These are phyloP conservation scores for Sporobolomyces pararoseus DNA, from an alignment of 768 basidiomycete genomes.

Conservation along the genomic window DNA sequence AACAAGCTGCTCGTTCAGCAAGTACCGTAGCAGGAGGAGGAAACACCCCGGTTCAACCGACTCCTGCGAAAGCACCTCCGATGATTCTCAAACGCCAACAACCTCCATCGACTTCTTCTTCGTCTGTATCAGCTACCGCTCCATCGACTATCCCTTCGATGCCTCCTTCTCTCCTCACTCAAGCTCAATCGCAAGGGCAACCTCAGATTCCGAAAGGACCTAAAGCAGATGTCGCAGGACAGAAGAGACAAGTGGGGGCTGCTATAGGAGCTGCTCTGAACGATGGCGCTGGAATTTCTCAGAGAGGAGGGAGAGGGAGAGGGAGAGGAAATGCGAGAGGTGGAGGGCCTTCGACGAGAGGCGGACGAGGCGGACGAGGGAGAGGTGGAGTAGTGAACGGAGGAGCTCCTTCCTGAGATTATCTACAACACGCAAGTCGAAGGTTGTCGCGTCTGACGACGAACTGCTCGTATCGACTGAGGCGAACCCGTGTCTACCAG, in stretches of 20 bases:
- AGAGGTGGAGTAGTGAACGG: not conserved
- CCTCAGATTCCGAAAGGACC: slow-evolving; percentile 1
- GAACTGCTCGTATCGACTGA: no score
- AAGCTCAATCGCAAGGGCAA: not conserved
- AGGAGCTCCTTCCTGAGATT: not conserved
- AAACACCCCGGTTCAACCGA: not conserved
- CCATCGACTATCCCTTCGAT: not conserved
- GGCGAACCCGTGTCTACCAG: no score
- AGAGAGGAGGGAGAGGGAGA: slow-evolving; percentile 1
- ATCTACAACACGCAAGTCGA: no score
- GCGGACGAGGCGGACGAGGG: not conserved
- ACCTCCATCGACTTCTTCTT: not conserved
- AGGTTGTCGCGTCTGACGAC: no score
- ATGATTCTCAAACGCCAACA: slow-evolving; percentile 3
- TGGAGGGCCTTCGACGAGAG: not conserved
- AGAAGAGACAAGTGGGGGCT: slow-evolving; percentile 10
- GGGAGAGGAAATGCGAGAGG: not conserved
- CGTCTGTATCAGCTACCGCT: not conserved
- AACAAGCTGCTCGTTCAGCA: not conserved
- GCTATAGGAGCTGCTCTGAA: slow-evolving; percentile 8
- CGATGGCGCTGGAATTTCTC: not conserved
- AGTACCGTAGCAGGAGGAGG: not conserved
- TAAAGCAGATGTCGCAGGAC: slow-evolving; percentile 9
- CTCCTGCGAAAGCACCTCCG: not conserved
- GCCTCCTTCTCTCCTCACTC: not conserved